phyloP scores from a whole-genome alignment of 345 rosid species.

The Ceriops zippeliana region DNA sequence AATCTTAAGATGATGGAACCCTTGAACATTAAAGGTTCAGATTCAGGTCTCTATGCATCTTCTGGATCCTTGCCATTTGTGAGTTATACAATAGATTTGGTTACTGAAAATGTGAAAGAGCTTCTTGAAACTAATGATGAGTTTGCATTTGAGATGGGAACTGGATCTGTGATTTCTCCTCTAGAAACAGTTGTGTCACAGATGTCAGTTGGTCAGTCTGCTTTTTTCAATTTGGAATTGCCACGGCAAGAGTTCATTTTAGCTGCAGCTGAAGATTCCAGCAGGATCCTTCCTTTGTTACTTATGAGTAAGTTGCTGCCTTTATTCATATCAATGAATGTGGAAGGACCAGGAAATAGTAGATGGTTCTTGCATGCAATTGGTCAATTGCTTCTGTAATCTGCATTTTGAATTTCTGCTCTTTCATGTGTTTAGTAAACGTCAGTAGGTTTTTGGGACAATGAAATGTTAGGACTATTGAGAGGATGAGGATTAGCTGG shows the following conservation, averaged over 20 bases:
- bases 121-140: conserved; percentile 78
- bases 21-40: conserved; percentile 52
- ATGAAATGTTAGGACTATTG: no score
- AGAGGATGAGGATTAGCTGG: no score
- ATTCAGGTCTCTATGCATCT: conserved; percentile 53
- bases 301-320: conserved; percentile 47
- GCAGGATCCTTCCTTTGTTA: conserved; percentile 36
- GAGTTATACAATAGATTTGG: conserved; percentile 60
- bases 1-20: conserved; percentile 17
- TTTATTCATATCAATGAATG: conserved; percentile 11
- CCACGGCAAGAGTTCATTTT: conserved; percentile 50
- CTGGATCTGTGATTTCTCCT: conserved; percentile 57
- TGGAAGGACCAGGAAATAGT: background rate
- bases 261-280: conserved; percentile 57
- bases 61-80: conserved; percentile 55
- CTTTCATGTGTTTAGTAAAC: background rate
- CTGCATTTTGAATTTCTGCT: conserved; percentile 9
- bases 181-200: conserved; percentile 63
- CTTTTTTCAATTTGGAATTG: conserved; percentile 41
- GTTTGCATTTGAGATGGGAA: conserved; percentile 88
- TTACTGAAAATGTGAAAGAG: conserved; percentile 41
- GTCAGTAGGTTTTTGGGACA: no score
- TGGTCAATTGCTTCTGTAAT: conserved; percentile 4
- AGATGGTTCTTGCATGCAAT: conserved; percentile 7
- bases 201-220: conserved; percentile 86